phyloP scores from a whole-genome alignment of 2,329 filamentous ascomycete species.

The Scedosporium dehoogii region DNA sequence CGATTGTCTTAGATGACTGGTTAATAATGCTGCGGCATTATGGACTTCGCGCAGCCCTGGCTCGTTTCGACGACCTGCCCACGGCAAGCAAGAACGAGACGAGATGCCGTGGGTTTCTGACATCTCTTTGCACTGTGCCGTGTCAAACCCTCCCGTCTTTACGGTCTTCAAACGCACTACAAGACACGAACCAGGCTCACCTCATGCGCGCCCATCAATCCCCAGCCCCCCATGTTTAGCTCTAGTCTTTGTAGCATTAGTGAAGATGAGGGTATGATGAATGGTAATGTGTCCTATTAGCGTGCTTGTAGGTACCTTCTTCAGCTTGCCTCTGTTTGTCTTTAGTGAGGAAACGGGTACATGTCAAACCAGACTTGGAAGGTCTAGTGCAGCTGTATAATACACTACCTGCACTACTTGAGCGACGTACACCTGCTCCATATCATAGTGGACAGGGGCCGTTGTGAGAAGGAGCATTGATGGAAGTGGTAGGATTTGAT shows the following conservation, averaged over 20 bases:
- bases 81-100: neutral
- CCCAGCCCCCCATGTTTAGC: too few species aligned
- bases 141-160: neutral
- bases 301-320: neutral
- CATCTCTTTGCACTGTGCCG: neutral
- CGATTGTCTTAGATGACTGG: neutral
- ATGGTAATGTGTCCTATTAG: too few species aligned
- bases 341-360: neutral
- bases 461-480: too few species aligned
- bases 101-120: slow-evolving; percentile 1
- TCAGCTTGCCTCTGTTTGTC: neutral
- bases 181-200: neutral
- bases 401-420: neutral
- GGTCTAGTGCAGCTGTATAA: neutral
- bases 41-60: neutral
- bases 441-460: too few species aligned
- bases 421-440: neutral
- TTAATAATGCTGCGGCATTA: neutral
- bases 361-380: neutral
- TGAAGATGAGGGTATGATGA: neutral
- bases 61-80: neutral
- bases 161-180: neutral
- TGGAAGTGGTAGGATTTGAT: too few species aligned
- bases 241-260: neutral
- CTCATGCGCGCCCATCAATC: neutral